Conservation (phyloP, 495 filamentous ascomycete genomes). For the Aspergillus nanangensis region DNA sequence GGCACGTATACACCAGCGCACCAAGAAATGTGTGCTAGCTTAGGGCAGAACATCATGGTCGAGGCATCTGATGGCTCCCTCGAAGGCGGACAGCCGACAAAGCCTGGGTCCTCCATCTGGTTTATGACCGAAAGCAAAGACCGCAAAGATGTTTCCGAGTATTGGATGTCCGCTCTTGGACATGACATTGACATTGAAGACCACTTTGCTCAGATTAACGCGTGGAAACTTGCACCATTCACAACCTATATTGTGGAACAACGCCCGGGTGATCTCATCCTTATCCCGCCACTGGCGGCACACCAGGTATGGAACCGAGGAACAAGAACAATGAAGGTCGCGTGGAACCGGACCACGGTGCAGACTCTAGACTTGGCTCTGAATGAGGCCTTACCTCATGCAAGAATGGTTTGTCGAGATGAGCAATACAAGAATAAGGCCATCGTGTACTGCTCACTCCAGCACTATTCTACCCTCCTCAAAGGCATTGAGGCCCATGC, state of each 20-base stretch:
- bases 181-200: constrained; percentile 96
- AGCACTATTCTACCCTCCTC: constrained; percentile 71
- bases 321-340: constrained; percentile 90
- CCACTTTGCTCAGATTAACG: constrained; percentile 89
- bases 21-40: constrained; percentile 93
- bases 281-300: constrained; percentile 92
- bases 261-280: constrained; percentile 85
- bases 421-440: constrained; percentile 99
- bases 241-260: constrained; percentile 92
- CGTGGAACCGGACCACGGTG: constrained; percentile 95
- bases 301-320: constrained; percentile 99
- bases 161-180: constrained; percentile 84
- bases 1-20: constrained; percentile 96
- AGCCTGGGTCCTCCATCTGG: constrained; percentile 87
- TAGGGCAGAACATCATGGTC: constrained; percentile 98
- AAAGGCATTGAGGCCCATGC: too few species aligned
- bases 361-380: constrained; percentile 85
- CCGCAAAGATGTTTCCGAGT: constrained; percentile 79
- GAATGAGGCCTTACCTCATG: constrained; percentile 78
- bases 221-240: constrained; percentile 90
- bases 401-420: constrained; percentile 91
- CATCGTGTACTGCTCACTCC: constrained; percentile 80
- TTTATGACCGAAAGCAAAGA: constrained; percentile 96
- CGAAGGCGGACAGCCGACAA: constrained; percentile 62
- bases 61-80: constrained; percentile 61